Percentiles rank a stretch among this genome's conserved stretches.
Evolutionary conservation across 202 grass and related monocot species (phyloP).

Genomic region (Brachypodium distachyon): DNA sequence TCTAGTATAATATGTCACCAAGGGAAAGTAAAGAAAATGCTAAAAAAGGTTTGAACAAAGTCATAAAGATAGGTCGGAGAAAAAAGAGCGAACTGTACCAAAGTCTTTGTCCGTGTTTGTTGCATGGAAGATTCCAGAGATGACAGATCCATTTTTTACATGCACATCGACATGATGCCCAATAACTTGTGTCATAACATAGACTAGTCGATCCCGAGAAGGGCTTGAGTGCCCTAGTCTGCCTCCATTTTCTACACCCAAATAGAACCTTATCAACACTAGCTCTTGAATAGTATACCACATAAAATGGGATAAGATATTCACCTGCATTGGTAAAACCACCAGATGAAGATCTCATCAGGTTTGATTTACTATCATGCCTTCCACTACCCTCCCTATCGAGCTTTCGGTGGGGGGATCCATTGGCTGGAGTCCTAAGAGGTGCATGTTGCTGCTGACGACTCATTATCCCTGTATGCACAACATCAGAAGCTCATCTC

Average conservation of each 20-base stretch:
- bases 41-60: not conserved
- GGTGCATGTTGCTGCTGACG: conserved; percentile 49
- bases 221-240: conserved; percentile 41
- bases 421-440: conserved; percentile 47
- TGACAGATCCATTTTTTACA: conserved; percentile 89
- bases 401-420: conserved; percentile 42
- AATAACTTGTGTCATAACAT: conserved; percentile 65
- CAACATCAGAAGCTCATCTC: conserved; percentile 15
- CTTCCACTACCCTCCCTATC: conserved; percentile 58
- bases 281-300: conserved; percentile 3
- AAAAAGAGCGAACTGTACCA: conserved; percentile 37
- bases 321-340: conserved; percentile 32
- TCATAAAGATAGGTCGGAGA: not conserved
- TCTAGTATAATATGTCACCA: not conserved
- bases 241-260: conserved; percentile 47
- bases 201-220: conserved; percentile 71
- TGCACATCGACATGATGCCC: conserved; percentile 80
- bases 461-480: conserved; percentile 54
- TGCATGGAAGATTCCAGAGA: conserved; percentile 96
- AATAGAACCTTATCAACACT: conserved; percentile 15
- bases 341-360: conserved; percentile 25
- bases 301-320: not conserved
- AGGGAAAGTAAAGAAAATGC: not conserved
- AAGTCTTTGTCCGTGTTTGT: conserved; percentile 87
- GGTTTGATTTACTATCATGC: conserved; percentile 43